Base-by-base conservation (phyloP, 805 yeast species). In the Diddensiella transvaalensis region DNA sequence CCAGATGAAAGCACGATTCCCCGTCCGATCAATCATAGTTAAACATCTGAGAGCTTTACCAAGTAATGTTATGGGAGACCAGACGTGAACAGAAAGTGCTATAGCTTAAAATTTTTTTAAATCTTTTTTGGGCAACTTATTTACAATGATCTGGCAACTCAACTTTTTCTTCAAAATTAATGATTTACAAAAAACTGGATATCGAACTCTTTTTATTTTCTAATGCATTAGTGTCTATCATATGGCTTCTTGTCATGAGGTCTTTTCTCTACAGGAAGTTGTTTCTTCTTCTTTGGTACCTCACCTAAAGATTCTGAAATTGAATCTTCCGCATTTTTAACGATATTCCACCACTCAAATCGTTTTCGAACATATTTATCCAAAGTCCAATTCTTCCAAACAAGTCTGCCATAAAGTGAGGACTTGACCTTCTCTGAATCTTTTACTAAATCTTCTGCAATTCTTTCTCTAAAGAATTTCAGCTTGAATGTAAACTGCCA, bases 311-410 rank as follows among this genome's bases (percentile, higher is more conserved):
- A 11, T 11, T 41, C 48, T 5, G 57, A 47, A 41, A 59, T 58
- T 19, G 56, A 58, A 46, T 63, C 66, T 40, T 63, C 69, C 19
- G 57, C 59, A 24, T 59, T 60, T 42, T 66, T 66, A 18, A 63
- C 67, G 6, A 55, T 47, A 2, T 51, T 69, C 66, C 85, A 87
- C 98, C 98, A 91, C 60, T 89, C 96, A 60, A 73, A 78, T 64
- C 82, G 78, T 66, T 82, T 82, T 62, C 95, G 75, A 8, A 71
- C 62, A 60, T 80, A 91, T 58, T 82, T 68, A 63, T 93, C 98
- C 83, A 91, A 76, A 24, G 77, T 70, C 97, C 97, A 93, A 65
- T 91, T 91, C 64, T 84, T 87, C 98, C 97, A 93, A 1, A 93
- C 98, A 58, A 81, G 76, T 62, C 83, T 79, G 30, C 99, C 99